These are phyloP conservation scores for Hevea brasiliensis DNA, from an alignment of 345 rosid species.

Conservation along the genomic window DNA sequence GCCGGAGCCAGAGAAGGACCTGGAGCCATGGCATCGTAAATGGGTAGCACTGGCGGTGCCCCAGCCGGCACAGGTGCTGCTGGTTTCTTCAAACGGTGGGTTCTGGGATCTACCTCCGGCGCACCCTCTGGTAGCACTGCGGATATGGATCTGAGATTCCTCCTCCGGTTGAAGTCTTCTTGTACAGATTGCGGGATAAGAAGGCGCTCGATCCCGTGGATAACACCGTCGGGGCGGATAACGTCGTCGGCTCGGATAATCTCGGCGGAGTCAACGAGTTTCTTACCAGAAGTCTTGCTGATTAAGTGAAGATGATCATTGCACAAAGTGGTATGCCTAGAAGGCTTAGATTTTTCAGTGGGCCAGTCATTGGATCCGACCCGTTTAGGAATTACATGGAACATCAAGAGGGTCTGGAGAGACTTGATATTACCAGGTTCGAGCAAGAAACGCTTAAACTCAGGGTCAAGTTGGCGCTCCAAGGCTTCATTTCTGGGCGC, in stretches of 20 bases:
- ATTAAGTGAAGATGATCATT: slow-evolving; percentile 48
- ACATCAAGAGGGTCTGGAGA: slow-evolving; percentile 66
- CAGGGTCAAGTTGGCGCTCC: slow-evolving; percentile 81
- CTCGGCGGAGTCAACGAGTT: slow-evolving; percentile 46
- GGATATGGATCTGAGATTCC: slow-evolving; percentile 56
- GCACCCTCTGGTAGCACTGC: slow-evolving; percentile 74
- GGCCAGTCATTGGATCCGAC: slow-evolving; percentile 62
- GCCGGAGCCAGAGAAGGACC: slow-evolving; percentile 95
- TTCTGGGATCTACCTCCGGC: slow-evolving; percentile 71
- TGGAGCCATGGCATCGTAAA: slow-evolving; percentile 90
- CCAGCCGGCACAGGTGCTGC: slow-evolving; percentile 58
- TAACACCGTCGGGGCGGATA: slow-evolving; percentile 66
- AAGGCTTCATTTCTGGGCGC: slow-evolving; percentile 88
- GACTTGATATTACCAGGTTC: slow-evolving; percentile 87
- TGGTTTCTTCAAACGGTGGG: slow-evolving; percentile 61
- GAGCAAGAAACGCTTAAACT: slow-evolving; percentile 83
- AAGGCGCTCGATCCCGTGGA: slow-evolving; percentile 63
- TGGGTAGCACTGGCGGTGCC: slow-evolving; percentile 70
- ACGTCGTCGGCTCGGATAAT: slow-evolving; percentile 49
- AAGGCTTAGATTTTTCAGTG: slow-evolving; percentile 13
- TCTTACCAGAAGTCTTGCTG: slow-evolving; percentile 32
- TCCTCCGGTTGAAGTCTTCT: slow-evolving; percentile 62
- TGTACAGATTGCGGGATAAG: slow-evolving; percentile 65
- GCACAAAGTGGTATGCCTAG: slow-evolving; percentile 49
- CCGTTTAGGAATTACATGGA: slow-evolving; percentile 72